Evolutionary conservation across 495 filamentous ascomycete genomes (phyloP), one percentile per base, ranked within the genome.

Genomic region (Collariella sp.): DNA sequence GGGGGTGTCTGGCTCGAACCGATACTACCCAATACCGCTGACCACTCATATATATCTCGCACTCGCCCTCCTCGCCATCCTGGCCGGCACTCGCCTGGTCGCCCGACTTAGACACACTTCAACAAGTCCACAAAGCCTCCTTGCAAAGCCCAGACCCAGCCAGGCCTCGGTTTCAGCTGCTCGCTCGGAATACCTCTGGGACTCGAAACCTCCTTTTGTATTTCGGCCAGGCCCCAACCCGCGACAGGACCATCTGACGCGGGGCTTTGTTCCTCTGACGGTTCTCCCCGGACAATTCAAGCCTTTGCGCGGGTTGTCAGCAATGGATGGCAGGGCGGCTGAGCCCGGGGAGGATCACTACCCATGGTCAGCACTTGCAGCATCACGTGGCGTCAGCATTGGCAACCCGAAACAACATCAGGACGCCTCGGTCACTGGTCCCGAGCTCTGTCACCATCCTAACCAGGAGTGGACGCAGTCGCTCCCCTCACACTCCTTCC

Each of bases 381-480:
- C 59, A 64, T 67, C 66, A 67, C 64, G 54, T 65, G 59, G 57
- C 34, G 62, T 67, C 62, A 68, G 60, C 62, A 67, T 47, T 52
- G 62, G 35, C 51, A 46, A 45, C 46, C 52, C 46, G 19, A 50
- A 43, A 53, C 50, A 38, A 33, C 49, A 56, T 38, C 53, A 46
- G 24, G 39, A 55, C 56, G 53, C 62, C 56, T 56, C 62, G n/a
- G 43, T 36, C 4, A 33, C 44, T 24, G 36, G 24, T 16, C 19
- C n/a, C 45, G 15, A 40, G 20, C 33, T 46, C 58, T 6, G 23
- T 52, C 9, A 44, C 39, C 26, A 19, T 47, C 5, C 24, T 31
- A 35, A 49, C 44, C 20, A 54, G 43, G 31, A 57, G 50, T 23
- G 35, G 43, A 44, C 23, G 29, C 24, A 51, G 57, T 36, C 43